Conservation (phyloP, 2,329 filamentous ascomycete genomes). For the Alternaria burnsii region DNA sequence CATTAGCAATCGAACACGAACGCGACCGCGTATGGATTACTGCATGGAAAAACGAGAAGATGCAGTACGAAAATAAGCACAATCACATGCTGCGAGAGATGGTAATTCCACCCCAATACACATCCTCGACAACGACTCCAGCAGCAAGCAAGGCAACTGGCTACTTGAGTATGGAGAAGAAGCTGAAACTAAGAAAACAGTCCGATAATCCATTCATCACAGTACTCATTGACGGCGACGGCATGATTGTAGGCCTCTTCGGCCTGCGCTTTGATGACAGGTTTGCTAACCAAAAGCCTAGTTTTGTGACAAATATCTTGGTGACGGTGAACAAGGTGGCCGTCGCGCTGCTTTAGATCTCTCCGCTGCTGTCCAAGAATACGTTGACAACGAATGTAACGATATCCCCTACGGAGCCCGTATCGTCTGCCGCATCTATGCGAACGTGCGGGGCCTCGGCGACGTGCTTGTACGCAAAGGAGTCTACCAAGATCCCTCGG, state of each 20-base stretch:
- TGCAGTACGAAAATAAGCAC: slow-evolving; percentile 27
- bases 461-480: slow-evolving; percentile 59
- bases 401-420: slow-evolving; percentile 55
- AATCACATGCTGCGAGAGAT: slow-evolving; percentile 34
- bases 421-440: slow-evolving; percentile 63
- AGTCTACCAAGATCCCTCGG: slow-evolving; percentile 52
- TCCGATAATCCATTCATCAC: slow-evolving; percentile 60
- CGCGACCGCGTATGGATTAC: slow-evolving; percentile 32
- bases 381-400: slow-evolving; percentile 48
- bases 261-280: neutral
- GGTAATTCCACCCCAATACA: slow-evolving; percentile 21
- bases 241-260: slow-evolving; percentile 53
- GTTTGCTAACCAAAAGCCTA: slow-evolving; percentile 18
- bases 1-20: slow-evolving; percentile 35
- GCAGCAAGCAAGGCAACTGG: neutral
- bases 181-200: slow-evolving; percentile 6
- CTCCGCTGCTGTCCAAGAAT: slow-evolving; percentile 54
- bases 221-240: slow-evolving; percentile 65
- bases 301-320: slow-evolving; percentile 61
- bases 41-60: slow-evolving; percentile 33
- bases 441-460: slow-evolving; percentile 61
- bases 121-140: neutral
- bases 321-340: slow-evolving; percentile 62
- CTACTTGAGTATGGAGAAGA: neutral
- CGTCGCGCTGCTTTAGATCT: slow-evolving; percentile 62